Evolutionary conservation across 192 early-diverging fungal genomes (phyloP).

Genomic region (Physocladia obscura): DNA sequence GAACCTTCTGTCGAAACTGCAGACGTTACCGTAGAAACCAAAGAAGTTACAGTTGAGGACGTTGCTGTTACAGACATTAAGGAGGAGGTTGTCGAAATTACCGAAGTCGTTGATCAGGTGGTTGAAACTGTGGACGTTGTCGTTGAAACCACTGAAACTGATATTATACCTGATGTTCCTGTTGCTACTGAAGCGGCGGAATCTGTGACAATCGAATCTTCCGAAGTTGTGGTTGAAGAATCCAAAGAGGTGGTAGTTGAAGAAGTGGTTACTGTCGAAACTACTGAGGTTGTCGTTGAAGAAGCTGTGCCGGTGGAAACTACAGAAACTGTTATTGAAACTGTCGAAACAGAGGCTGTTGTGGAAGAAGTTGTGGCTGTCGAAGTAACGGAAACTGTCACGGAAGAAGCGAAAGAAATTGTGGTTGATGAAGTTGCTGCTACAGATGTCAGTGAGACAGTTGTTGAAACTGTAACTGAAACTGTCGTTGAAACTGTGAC

Average conservation of each 20-base stretch:
- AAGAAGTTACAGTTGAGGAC: neutral
- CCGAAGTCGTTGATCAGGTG: neutral
- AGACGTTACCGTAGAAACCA: neutral
- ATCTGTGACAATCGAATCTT: neutral
- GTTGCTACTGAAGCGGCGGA: neutral
- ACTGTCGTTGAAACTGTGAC: neutral
- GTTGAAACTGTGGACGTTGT: neutral
- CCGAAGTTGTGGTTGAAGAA: slow-evolving; percentile 21
- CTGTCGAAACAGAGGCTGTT: neutral
- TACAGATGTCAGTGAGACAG: too few species aligned
- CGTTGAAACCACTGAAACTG: neutral
- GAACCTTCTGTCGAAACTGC: neutral
- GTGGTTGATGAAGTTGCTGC: too few species aligned
- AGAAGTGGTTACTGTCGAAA: neutral
- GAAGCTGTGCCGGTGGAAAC: neutral
- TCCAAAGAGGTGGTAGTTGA: neutral
- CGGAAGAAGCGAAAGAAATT: neutral
- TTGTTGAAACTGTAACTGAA: neutral
- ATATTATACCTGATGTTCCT: neutral
- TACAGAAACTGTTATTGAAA: neutral
- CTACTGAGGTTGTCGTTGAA: neutral
- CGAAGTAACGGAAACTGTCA: too few species aligned
- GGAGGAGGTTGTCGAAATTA: neutral
- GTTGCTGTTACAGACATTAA: neutral
- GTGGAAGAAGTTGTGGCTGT: neutral